Percentiles rank a stretch among this genome's conserved stretches.
phyloP scores from a whole-genome alignment of 2,329 filamentous ascomycete species.

The Nothophoma quercina region DNA sequence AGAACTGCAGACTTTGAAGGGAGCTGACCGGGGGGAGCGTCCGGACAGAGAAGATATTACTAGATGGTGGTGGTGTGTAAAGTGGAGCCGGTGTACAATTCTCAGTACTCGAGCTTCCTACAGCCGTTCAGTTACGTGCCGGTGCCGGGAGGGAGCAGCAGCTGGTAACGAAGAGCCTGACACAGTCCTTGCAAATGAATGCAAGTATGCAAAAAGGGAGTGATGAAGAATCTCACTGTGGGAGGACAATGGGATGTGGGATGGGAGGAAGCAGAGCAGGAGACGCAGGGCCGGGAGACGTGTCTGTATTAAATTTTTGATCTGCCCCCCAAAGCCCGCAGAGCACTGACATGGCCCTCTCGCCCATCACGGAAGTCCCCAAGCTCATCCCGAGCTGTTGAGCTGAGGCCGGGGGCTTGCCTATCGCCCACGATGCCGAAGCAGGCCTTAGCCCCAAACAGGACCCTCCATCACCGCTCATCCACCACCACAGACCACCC shows the following conservation, averaged over 20 bases:
- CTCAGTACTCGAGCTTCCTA: slow-evolving; percentile 15
- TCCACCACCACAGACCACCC: neutral
- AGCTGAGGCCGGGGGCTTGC: slow-evolving; percentile 38
- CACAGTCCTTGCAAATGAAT: slow-evolving; percentile 14
- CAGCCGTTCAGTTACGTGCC: slow-evolving; percentile 9
- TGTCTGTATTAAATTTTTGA: slow-evolving; percentile 39
- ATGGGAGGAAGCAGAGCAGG: slow-evolving; percentile 16
- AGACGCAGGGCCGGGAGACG: slow-evolving; percentile 14
- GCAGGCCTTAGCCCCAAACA: slow-evolving; percentile 25
- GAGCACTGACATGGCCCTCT: slow-evolving; percentile 13
- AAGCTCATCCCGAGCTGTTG: slow-evolving; percentile 47
- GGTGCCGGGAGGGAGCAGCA: slow-evolving; percentile 19
- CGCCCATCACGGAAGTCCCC: slow-evolving; percentile 32
- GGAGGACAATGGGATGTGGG: slow-evolving; percentile 12
- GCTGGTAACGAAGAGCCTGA: slow-evolving; percentile 7
- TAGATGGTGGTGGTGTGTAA: slow-evolving; percentile 19
- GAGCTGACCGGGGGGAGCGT: slow-evolving; percentile 29
- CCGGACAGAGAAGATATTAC: slow-evolving; percentile 30
- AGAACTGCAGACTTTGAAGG: slow-evolving; percentile 2
- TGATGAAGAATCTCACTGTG: slow-evolving; percentile 10
- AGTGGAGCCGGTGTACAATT: slow-evolving; percentile 18
- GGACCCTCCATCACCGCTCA: slow-evolving; percentile 9
- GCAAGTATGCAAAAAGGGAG: slow-evolving; percentile 7
- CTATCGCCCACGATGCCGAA: slow-evolving; percentile 43
- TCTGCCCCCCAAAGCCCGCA: slow-evolving; percentile 14